Conservation (phyloP, 2,329 filamentous ascomycete genomes). For the Fusarium luffae region DNA sequence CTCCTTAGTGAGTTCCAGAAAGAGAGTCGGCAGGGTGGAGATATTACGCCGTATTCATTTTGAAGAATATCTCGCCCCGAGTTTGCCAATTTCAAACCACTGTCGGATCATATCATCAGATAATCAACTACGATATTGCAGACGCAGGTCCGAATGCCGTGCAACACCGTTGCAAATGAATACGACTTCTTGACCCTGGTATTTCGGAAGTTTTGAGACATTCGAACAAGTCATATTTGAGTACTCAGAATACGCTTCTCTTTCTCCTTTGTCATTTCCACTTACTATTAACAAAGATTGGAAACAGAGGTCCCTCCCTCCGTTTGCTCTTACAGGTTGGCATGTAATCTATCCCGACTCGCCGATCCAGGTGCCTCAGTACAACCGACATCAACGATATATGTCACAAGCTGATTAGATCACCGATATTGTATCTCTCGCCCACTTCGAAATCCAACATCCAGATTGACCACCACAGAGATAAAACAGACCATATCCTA, state of each 20-base stretch:
- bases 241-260: background rate
- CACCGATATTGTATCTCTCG: background rate
- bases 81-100: slow-evolving; percentile 26
- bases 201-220: slow-evolving; percentile 35
- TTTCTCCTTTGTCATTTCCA: background rate
- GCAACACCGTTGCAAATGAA: slow-evolving; percentile 28
- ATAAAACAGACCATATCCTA: slow-evolving; percentile 5
- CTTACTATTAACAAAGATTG: background rate
- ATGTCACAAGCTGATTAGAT: background rate
- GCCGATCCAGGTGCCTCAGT: background rate
- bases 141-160: slow-evolving; percentile 38
- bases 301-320: background rate
- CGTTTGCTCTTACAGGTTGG: background rate
- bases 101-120: slow-evolving; percentile 21
- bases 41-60: background rate
- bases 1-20: background rate
- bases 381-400: background rate
- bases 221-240: slow-evolving; percentile 12
- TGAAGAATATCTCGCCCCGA: background rate
- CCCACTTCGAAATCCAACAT: background rate
- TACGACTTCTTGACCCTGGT: slow-evolving; percentile 16
- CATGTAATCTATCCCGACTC: background rate
- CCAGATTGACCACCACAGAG: background rate
- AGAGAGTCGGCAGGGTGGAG: background rate
- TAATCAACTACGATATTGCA: slow-evolving; percentile 21